These are phyloP conservation scores for Colletotrichum tropicicola DNA, from an alignment of 2,329 filamentous ascomycete species.

Conservation along the genomic window DNA sequence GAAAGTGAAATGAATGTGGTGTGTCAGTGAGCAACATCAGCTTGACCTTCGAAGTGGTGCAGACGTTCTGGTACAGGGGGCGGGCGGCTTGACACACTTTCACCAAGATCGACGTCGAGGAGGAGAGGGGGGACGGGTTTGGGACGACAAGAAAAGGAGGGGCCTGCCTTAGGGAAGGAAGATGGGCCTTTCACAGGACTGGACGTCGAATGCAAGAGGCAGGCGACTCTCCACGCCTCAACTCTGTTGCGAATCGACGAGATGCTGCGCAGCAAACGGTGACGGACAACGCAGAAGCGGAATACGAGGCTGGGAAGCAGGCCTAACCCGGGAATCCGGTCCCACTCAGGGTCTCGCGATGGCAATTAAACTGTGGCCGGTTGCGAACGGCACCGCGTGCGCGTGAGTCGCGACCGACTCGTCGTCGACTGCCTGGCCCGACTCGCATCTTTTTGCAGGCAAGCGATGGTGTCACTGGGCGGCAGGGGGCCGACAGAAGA, in stretches of 20 bases:
- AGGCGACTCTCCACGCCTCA: no score
- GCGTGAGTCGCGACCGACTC: no score
- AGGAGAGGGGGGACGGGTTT: slow-evolving; percentile 6
- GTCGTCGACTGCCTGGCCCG: no score
- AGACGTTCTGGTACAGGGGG: background rate
- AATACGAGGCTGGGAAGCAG: slow-evolving; percentile 5
- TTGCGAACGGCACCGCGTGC: background rate
- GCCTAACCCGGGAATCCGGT: background rate
- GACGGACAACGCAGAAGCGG: background rate
- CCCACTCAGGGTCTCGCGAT: slow-evolving; percentile 5
- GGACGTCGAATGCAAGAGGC: no score
- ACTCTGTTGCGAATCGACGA: no score
- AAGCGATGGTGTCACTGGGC: background rate
- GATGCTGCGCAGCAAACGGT: no score
- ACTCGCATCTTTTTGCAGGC: background rate
- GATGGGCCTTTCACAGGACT: no score
- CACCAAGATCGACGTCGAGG: slow-evolving; percentile 22
- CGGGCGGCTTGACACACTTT: slow-evolving; percentile 7
- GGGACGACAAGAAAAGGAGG: background rate
- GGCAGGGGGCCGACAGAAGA: background rate
- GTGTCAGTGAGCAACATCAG: no score
- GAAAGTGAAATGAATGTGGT: background rate
- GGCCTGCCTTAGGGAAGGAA: background rate
- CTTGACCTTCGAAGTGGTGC: background rate
- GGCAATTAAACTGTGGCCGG: slow-evolving; percentile 4